Percentiles rank a stretch among this genome's conserved stretches.
Evolutionary conservation across 768 basidiomycete genomes (phyloP).

Genomic region (Leccinum disarticulatum): DNA sequence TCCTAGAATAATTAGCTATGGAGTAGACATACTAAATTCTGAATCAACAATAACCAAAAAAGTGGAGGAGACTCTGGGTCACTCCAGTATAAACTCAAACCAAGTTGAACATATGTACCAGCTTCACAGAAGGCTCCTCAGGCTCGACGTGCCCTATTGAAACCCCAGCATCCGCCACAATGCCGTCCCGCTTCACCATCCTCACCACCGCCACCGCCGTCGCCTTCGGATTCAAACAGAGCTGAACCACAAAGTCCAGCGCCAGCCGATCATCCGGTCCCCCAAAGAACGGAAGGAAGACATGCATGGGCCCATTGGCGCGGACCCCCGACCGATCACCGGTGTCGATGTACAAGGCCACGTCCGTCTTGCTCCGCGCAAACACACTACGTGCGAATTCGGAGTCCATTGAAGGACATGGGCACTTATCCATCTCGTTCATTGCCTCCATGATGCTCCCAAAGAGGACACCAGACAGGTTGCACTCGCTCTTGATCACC

Average conservation of each 20-base stretch:
- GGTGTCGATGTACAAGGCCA: slow-evolving; percentile 81
- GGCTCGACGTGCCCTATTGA: not conserved
- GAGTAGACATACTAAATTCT: no score
- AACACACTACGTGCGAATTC: slow-evolving; percentile 86
- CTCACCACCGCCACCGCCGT: slow-evolving; percentile 77
- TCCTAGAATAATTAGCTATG: no score
- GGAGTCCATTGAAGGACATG: slow-evolving; percentile 54
- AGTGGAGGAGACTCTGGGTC: not conserved
- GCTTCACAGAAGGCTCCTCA: not conserved
- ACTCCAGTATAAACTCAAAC: not conserved
- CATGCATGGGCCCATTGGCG: slow-evolving; percentile 47
- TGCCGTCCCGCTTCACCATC: slow-evolving; percentile 44
- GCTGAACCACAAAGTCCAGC: slow-evolving; percentile 78
- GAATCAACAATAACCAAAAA: not conserved
- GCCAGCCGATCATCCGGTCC: slow-evolving; percentile 92
- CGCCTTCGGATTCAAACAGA: slow-evolving; percentile 67
- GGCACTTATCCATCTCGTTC: slow-evolving; percentile 35
- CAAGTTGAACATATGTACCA: slow-evolving; percentile 11
- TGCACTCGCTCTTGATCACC: slow-evolving; percentile 27
- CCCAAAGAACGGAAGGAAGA: slow-evolving; percentile 91
- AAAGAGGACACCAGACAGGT: slow-evolving; percentile 76
- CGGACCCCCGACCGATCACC: slow-evolving; percentile 31
- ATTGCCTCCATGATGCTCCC: slow-evolving; percentile 20
- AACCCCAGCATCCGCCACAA: slow-evolving; percentile 8
- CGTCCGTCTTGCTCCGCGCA: slow-evolving; percentile 65